A percentile compares a stretch with the other conserved stretches of the same genome.
These are phyloP conservation scores for Henckelia pumila DNA, from an alignment of 257 asterid genomes.

Conservation along the genomic window DNA sequence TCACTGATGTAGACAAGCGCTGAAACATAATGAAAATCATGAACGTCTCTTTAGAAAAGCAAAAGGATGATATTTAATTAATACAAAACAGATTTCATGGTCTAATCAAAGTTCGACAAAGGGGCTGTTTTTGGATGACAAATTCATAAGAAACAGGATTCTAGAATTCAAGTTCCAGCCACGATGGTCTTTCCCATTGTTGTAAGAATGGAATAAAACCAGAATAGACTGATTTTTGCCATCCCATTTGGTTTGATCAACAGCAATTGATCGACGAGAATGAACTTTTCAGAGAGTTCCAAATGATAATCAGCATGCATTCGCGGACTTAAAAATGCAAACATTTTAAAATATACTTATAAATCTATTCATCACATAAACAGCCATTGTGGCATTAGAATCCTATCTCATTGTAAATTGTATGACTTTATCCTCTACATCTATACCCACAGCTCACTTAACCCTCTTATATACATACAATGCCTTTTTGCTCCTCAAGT, in stretches of 20 bases:
- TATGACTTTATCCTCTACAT: too few relatives aligned
- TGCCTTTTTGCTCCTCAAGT: too few relatives aligned
- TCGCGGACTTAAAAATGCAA: background rate
- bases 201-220: slow-evolving; percentile 5
- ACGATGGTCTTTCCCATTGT: background rate
- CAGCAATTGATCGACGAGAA: slow-evolving; percentile 5
- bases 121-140: background rate
- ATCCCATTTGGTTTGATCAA: slow-evolving; percentile 12
- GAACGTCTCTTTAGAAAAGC: background rate
- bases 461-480: too few relatives aligned
- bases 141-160: background rate
- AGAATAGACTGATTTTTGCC: slow-evolving; percentile 10
- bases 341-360: too few relatives aligned
- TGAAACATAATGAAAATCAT: slow-evolving; percentile 31
- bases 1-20: slow-evolving; percentile 93
- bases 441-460: too few relatives aligned
- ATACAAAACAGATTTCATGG: slow-evolving; percentile 17
- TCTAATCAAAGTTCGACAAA: slow-evolving; percentile 18
- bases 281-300: background rate
- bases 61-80: background rate
- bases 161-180: background rate
- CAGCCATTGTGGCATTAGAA: too few relatives aligned
- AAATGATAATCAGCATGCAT: slow-evolving; percentile 16
- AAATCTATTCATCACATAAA: too few relatives aligned
- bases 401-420: too few relatives aligned